A percentile compares a stretch with the other conserved stretches of the same genome.
These are phyloP conservation scores for Boletellus ananiceps DNA, from an alignment of 768 basidiomycete genomes.

Conservation along the genomic window DNA sequence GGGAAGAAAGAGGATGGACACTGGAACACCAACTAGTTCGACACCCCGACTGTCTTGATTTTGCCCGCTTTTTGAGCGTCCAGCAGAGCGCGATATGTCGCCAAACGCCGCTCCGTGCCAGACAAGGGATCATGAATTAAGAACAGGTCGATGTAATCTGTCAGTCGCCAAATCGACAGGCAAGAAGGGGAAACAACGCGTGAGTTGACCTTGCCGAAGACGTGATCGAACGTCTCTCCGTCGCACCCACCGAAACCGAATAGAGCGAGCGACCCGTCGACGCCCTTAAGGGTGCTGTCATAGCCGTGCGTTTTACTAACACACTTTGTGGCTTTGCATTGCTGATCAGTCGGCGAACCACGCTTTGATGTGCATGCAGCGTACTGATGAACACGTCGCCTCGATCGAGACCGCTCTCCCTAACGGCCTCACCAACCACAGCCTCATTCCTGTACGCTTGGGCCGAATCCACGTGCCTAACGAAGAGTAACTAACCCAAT, in stretches of 20 bases:
- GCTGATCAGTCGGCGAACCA: neutral
- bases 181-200: neutral
- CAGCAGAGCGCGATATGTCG: conserved; percentile 65
- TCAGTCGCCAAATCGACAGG: neutral
- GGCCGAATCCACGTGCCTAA: conserved; percentile 71
- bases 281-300: conserved; percentile 50
- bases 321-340: conserved; percentile 59
- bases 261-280: conserved; percentile 56
- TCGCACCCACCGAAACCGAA: conserved; percentile 49
- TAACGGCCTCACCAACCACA: conserved; percentile 54
- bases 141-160: conserved; percentile 69
- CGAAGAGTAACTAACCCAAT: neutral
- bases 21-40: conserved; percentile 60
- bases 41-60: conserved; percentile 71
- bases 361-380: conserved; percentile 13
- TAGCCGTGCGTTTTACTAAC: conserved; percentile 56
- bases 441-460: conserved; percentile 65
- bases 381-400: conserved; percentile 69
- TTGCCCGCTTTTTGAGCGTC: conserved; percentile 62
- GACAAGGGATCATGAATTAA: conserved; percentile 72
- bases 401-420: conserved; percentile 51
- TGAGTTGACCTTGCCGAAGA: neutral
- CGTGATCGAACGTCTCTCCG: conserved; percentile 12
- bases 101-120: conserved; percentile 60
- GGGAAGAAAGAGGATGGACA: neutral